Evolutionary conservation across 2,329 filamentous ascomycete genomes (phyloP), one percentile per base, ranked within the genome.

Genomic region (Exophiala sideris): DNA sequence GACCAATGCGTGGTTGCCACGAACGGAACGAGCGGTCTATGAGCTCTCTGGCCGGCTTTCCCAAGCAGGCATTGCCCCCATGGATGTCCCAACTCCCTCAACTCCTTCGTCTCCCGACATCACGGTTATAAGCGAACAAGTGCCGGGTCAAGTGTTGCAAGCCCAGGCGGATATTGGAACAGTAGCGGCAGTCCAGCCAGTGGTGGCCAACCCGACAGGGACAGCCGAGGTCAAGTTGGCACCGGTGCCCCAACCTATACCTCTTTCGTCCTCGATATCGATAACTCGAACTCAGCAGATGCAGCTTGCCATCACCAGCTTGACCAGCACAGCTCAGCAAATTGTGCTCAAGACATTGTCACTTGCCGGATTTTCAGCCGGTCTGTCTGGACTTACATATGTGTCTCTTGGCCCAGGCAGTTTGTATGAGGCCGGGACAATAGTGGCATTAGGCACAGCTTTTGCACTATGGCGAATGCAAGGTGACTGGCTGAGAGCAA

Each of bases 1-100:
- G 2, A 81, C 82, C 56, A 84, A 85, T 59, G 79, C 82, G 5
- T 97, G 95, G 75, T 79, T 99, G 3, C 81, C 85, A 0, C 81
- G 81, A 3, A 86, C 91, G 0, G 91, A 96, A 70, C 85, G 86
- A 63, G 86, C 85, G 50, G 80, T 90, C n/a, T 86, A 96, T 44
- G 95, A 87, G 71, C 80, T 96, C 2, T 82, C 88, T 5, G 92
- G 92, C 1, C 82, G 86, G 45, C 84, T 95, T 63, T 79, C 82
- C 14, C 85, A 87, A 68, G 79, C 83, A 16, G 83, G 83, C 1
- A 58, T 64, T 32, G 54, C 57, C 21, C 62, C 60, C 4, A 49
- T 47, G 42, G 53, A 55, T 11, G 29, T 52, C 6, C 36, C 38
- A 39, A 34, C 46, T 14, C 10, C 10, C 3, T 48, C 34, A 14